Base-by-base conservation (phyloP, 495 filamentous ascomycete genomes). In the Penicillium goetzii region DNA sequence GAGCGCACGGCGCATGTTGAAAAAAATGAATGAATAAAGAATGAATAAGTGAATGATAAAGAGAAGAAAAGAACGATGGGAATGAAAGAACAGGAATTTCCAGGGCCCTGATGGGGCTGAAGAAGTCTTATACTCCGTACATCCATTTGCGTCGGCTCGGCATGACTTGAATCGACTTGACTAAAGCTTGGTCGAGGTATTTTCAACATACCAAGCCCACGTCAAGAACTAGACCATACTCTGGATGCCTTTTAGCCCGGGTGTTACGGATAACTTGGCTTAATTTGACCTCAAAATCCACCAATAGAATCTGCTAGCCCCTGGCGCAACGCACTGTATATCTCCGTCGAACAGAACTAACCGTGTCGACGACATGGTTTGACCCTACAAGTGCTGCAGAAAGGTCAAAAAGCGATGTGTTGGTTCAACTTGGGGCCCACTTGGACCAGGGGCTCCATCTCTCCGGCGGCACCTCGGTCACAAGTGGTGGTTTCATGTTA, bases 1-100 rank as follows among this genome's bases (percentile, higher is more conserved):
- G 30, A 74, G 73, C 69, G 71, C 73, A 38, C 73, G 62, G 73
- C 71, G 71, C 69, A 71, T 74, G 58, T 67, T 71, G 54, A 61
- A 83, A 79, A n/a, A 25, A 73, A 55, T 32, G 63, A 61, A 67
- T 59, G 49, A 56, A 57, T n/a, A 73, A 77, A 25, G 36, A 54
- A 17, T 10, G 11, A 36, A 47, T 4, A 19, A 47, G 30, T 51
- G 57, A 25, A n/a, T 36, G 52, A 34, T 8, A 33, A 15, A 34
- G 28, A 21, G n/a, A 36, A 53, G 12, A 55, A 55, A 5, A 36
- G 30, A 33, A 23, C 28, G 52, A 55, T 55, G 30, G 17, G 8
- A 55, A 55, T 7, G 52, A 21, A 36, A 55, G 9, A 11, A 26
- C 52, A 8, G 28, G 9, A 34, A 23, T 15, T 21, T 2, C 52